These are phyloP conservation scores for Lecanicillium sp. DNA, from an alignment of 2,329 filamentous ascomycete genomes.

Conservation along the genomic window DNA sequence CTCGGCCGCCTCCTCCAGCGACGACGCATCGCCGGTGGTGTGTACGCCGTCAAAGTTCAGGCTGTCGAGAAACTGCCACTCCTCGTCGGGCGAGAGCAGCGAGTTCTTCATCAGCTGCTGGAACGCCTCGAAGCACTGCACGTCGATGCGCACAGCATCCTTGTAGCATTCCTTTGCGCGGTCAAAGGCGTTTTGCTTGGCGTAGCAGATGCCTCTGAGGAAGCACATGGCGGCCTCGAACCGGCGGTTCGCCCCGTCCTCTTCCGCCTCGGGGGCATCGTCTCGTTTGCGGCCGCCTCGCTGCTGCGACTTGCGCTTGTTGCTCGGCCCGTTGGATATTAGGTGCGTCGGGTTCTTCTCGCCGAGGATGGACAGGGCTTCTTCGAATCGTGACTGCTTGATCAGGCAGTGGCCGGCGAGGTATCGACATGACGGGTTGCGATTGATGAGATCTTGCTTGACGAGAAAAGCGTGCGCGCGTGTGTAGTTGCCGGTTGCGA, in stretches of 20 bases:
- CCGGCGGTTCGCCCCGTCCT: constrained; percentile 67
- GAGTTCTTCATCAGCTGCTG: constrained; percentile 97
- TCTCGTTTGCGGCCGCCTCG: constrained; percentile 21
- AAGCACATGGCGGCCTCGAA: constrained; percentile 98
- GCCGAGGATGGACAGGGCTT: constrained; percentile 77
- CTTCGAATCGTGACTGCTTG: constrained; percentile 83
- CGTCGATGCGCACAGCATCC: constrained; percentile 90
- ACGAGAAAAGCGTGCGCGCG: constrained; percentile 81
- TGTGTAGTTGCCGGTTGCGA: constrained; percentile 89
- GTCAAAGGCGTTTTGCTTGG: constrained; percentile 95
- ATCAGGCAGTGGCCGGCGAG: constrained; percentile 91
- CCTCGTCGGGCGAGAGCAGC: constrained; percentile 80
- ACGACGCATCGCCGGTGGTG: constrained; percentile 54
- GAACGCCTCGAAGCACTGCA: constrained; percentile 97
- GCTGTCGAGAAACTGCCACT: constrained; percentile 81
- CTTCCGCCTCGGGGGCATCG: constrained; percentile 39
- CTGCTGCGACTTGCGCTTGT: constrained; percentile 30
- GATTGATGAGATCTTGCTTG: constrained; percentile 71
- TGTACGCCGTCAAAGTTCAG: constrained; percentile 83
- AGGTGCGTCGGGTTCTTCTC: constrained; percentile 92
- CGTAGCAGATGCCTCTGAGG: constrained; percentile 84
- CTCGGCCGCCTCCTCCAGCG: constrained; percentile 78
- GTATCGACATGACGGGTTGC: constrained; percentile 84
- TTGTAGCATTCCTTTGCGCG: constrained; percentile 98
- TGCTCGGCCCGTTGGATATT: constrained; percentile 48